Evolutionary conservation across 805 yeast genomes (phyloP).

Genomic region (Suhomyces xylopsoci): DNA sequence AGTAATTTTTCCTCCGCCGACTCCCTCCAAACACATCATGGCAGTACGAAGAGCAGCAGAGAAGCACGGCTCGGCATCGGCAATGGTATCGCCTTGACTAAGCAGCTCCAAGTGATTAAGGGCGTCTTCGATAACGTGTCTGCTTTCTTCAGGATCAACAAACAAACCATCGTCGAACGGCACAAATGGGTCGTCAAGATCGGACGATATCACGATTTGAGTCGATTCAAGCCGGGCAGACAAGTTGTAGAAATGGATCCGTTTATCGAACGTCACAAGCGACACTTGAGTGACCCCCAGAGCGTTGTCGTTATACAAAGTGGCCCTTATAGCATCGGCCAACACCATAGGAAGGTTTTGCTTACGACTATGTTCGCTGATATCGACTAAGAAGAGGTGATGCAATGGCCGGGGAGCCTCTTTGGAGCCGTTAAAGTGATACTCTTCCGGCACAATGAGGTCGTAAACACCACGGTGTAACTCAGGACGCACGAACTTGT

Average conservation of each 20-base stretch:
- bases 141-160: constrained; percentile 70
- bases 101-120: constrained; percentile 56
- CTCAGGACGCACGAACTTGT: constrained; percentile 67
- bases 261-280: constrained; percentile 72
- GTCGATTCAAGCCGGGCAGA: constrained; percentile 54
- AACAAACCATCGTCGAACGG: constrained; percentile 78
- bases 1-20: constrained; percentile 84
- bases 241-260: constrained; percentile 70
- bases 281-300: constrained; percentile 28
- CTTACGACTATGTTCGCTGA: constrained; percentile 54
- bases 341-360: constrained; percentile 60
- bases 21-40: constrained; percentile 51
- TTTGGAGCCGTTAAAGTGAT: constrained; percentile 50
- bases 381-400: constrained; percentile 73
- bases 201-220: constrained; percentile 59
- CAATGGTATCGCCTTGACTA: constrained; percentile 32
- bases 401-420: constrained; percentile 43
- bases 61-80: constrained; percentile 62
- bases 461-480: constrained; percentile 82
- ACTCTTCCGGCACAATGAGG: constrained; percentile 69
- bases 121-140: constrained; percentile 61
- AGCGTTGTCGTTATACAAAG: constrained; percentile 36
- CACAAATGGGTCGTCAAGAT: constrained; percentile 74
- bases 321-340: constrained; percentile 66
- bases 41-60: constrained; percentile 80